Evolutionary conservation across 1,284 basidiomycete species (phyloP).

Genomic region (Caloboletus firmus): DNA sequence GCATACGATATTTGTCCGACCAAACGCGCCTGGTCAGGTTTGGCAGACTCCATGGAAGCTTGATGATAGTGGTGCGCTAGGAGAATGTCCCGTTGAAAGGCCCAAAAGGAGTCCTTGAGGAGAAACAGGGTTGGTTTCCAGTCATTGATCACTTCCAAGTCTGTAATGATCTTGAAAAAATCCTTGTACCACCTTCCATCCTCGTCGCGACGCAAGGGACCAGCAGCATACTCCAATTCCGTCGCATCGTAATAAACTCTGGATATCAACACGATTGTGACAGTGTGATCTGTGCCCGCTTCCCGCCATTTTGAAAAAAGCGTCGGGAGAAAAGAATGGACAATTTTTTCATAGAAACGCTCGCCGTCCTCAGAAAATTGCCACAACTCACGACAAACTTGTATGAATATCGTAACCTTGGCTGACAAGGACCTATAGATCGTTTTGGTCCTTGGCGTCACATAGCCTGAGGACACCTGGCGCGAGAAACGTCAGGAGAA

Average conservation of each 20-base stretch:
- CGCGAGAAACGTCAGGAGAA: constrained; percentile 9
- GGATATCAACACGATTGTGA: constrained; percentile 93
- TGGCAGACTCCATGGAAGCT: constrained; percentile 46
- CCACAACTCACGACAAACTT: constrained; percentile 95
- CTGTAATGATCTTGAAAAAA: constrained; percentile 93
- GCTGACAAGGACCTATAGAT: constrained; percentile 92
- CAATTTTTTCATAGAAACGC: constrained; percentile 93
- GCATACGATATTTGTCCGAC: constrained; percentile 83
- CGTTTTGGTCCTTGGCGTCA: constrained; percentile 83
- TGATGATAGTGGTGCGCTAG: constrained; percentile 84
- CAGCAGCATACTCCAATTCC: constrained; percentile 77
- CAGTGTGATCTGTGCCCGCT: constrained; percentile 86
- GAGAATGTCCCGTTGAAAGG: constrained; percentile 85
- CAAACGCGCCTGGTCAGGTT: constrained; percentile 61
- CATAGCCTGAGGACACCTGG: constrained; percentile 77
- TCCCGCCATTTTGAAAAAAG: constrained; percentile 83
- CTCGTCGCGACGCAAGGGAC: constrained; percentile 72
- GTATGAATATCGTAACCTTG: constrained; percentile 90
- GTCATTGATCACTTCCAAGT: constrained; percentile 84
- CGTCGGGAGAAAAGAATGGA: constrained; percentile 88
- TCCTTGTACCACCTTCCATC: constrained; percentile 89
- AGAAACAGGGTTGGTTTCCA: constrained; percentile 86
- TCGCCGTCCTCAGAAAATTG: constrained; percentile 97
- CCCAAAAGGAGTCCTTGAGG: constrained; percentile 87
- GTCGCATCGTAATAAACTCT: constrained; percentile 88